These are phyloP conservation scores for Iris macrosiphon DNA, from an alignment of 106 monocot species.

Conservation along the genomic window DNA sequence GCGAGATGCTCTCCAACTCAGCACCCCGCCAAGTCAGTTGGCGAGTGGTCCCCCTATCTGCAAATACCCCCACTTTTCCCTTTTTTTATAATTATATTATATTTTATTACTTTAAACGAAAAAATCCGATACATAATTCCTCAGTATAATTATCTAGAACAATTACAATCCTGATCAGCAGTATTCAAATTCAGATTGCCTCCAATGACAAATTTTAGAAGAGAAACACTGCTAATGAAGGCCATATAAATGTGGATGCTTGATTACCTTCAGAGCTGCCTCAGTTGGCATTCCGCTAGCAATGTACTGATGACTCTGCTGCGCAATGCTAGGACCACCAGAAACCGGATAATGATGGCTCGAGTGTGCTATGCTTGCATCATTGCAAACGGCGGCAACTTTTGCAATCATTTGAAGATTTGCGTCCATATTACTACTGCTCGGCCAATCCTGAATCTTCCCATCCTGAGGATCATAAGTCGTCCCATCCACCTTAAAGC, in stretches of 20 bases:
- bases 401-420: constrained; percentile 83
- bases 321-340: constrained; percentile 61
- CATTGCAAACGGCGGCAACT: constrained; percentile 80
- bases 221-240: neutral
- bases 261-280: constrained; percentile 75
- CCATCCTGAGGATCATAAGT: constrained; percentile 83
- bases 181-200: neutral
- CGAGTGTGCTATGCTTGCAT: constrained; percentile 53
- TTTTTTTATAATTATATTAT: too few species aligned
- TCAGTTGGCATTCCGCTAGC: constrained; percentile 92
- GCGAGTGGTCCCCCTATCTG: too few species aligned
- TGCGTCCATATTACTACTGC: constrained; percentile 45
- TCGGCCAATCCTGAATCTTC: constrained; percentile 59
- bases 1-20: too few species aligned
- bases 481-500: constrained; percentile 76
- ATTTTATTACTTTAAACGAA: too few species aligned
- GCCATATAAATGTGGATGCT: neutral
- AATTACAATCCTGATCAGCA: too few species aligned
- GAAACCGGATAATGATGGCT: too few species aligned
- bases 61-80: too few species aligned
- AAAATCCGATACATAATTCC: too few species aligned
- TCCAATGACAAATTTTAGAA: neutral
- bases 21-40: too few species aligned
- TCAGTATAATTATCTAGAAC: too few species aligned
- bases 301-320: constrained; percentile 53